Percentiles rank a stretch among this genome's conserved stretches.
phyloP scores from a whole-genome alignment of 768 basidiomycete genomes.

The Lentinus brumalis region DNA sequence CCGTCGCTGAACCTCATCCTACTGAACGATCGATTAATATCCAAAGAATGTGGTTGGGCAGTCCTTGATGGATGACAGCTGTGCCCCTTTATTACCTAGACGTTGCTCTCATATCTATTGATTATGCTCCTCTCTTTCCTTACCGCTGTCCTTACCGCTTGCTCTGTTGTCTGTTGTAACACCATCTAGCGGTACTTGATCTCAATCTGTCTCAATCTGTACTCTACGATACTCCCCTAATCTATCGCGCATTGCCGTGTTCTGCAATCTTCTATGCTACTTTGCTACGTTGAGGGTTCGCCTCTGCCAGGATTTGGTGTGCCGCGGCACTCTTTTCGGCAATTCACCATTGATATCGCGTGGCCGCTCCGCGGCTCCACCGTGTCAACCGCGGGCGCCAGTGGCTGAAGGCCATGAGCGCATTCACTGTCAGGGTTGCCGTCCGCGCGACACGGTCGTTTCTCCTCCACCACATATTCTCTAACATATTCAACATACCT shows the following conservation, averaged over 20 bases:
- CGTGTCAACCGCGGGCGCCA: constrained; percentile 8
- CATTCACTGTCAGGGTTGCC: neutral
- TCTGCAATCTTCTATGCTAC: neutral
- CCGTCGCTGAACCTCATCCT: constrained; percentile 1
- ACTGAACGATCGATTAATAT: neutral
- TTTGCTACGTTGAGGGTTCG: no score
- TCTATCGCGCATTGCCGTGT: neutral
- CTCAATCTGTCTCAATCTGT: neutral
- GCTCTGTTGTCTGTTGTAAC: constrained; percentile 19
- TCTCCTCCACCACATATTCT: neutral
- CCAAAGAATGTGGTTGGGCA: neutral
- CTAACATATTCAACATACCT: neutral
- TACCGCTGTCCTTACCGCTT: neutral
- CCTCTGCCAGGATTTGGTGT: no score
- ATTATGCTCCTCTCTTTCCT: neutral
- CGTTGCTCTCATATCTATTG: neutral
- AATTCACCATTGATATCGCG: neutral
- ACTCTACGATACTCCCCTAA: neutral
- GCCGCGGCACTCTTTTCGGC: neutral
- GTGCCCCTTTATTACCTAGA: neutral
- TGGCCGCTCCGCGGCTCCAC: constrained; percentile 13
- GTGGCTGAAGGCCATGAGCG: constrained; percentile 12
- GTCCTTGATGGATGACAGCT: neutral
- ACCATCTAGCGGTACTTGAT: constrained; percentile 1
- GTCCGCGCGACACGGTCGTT: neutral